Evolutionary conservation across 176 grass and related monocot genomes (phyloP), one percentile per base, ranked within the genome.

Genomic region (Eremochloa ophiuroides): DNA sequence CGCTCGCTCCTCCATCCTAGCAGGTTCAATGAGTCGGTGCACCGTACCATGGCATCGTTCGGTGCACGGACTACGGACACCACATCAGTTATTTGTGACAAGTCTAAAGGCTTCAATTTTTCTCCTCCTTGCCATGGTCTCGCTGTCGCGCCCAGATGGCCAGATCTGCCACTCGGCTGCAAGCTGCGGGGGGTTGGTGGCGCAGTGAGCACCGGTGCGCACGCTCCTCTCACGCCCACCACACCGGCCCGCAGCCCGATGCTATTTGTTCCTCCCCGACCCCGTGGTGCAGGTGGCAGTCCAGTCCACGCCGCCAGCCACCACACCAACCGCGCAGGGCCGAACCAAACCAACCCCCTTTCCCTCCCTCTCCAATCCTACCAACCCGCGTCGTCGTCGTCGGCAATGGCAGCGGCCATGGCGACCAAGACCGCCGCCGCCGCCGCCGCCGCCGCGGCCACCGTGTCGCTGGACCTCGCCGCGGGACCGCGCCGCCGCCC

Each of bases 391-490:
- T 26, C 80, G 30, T 27, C 31, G 30, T 20, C 80, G 51, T 15
- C 48, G 25, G 37, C 72, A 75, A 80, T 61, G 85, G 87, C 84
- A 48, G 78, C 84, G 59, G 78, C 71, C 41, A 31, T 61, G 42
- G 81, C 85, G 20, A 35, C 82, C 26, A 87, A 58, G 65, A n/a
- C n/a, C n/a, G n/a, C n/a, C n/a, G n/a, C n/a, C n/a, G 89, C 85
- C 10, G 78, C 73, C 37, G 63, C 40, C 20, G 82, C 74, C 38
- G 64, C 23, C 7, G 56, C 66, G 69, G 59, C 41, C 17, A 50
- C 76, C 76, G 43, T 38, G 35, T 62, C 79, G 55, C 65, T 74
- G 15, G 91, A 87, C 48, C 86, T n/a, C 46, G 37, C 78, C 42
- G 62, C 74, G 73, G 8, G 46, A 16, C 35, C 74, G 81, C 64